Percentiles rank a stretch among this genome's conserved stretches.
phyloP scores from a whole-genome alignment of 768 basidiomycete species.

The Candolleomyces aberdarensis region DNA sequence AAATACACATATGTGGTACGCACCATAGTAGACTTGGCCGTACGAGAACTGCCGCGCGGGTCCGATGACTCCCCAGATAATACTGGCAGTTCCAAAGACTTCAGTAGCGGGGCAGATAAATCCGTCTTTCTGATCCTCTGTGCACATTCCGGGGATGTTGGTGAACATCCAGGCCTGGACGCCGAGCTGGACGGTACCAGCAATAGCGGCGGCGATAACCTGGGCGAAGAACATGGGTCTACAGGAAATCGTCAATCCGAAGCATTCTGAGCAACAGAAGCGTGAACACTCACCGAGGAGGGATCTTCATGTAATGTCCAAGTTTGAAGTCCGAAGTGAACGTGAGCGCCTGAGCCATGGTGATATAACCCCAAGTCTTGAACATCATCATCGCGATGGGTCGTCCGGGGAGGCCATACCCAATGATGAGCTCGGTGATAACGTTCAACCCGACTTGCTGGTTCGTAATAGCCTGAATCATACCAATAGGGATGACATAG shows the following conservation, averaged over 20 bases:
- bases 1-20: conserved; percentile 3
- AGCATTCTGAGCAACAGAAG: background rate
- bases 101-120: conserved; percentile 71
- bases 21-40: conserved; percentile 58
- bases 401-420: conserved; percentile 73
- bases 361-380: conserved; percentile 80
- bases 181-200: conserved; percentile 70
- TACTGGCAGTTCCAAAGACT: conserved; percentile 76
- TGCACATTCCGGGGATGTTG: conserved; percentile 63
- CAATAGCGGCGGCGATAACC: conserved; percentile 62
- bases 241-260: background rate
- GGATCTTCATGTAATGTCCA: conserved; percentile 76
- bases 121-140: conserved; percentile 47
- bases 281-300: conserved; percentile 41
- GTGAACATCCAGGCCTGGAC: conserved; percentile 79
- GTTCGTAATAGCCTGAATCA: conserved; percentile 75
- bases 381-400: conserved; percentile 85
- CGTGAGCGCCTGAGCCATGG: conserved; percentile 61
- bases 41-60: conserved; percentile 66
- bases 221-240: conserved; percentile 68
- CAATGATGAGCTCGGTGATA: conserved; percentile 78
- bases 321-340: conserved; percentile 81
- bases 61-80: conserved; percentile 83
- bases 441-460: conserved; percentile 75
- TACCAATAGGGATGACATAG: conserved; percentile 69